These are phyloP conservation scores for Fusarium beomiforme DNA, from an alignment of 2,329 filamentous ascomycete genomes.

Conservation along the genomic window DNA sequence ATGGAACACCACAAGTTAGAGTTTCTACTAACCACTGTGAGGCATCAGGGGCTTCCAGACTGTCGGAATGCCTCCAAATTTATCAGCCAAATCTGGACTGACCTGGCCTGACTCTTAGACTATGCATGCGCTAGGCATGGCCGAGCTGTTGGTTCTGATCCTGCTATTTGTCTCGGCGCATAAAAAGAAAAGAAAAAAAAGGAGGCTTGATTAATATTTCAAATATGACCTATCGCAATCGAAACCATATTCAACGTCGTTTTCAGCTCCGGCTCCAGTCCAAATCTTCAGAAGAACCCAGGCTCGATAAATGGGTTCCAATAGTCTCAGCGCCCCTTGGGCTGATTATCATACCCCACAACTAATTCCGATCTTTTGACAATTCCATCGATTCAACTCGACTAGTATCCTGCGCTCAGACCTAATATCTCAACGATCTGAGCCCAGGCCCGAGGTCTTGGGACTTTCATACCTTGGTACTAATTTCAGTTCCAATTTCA, in stretches of 20 bases:
- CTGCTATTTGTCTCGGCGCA: conserved; percentile 14
- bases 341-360: neutral
- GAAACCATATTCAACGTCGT: conserved; percentile 6
- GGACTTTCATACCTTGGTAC: neutral
- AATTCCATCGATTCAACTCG: neutral
- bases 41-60: conserved; percentile 3
- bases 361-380: neutral
- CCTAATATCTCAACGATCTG: neutral
- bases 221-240: conserved; percentile 30
- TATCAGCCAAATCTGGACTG: neutral
- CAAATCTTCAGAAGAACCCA: neutral
- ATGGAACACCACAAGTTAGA: neutral
- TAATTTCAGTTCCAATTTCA: conserved; percentile 9
- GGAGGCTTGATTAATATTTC: conserved; percentile 27
- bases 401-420: neutral
- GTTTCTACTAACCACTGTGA: neutral
- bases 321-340: neutral
- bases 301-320: conserved; percentile 1
- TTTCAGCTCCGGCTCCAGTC: conserved; percentile 8
- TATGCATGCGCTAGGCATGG: conserved; percentile 17
- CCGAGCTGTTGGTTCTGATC: conserved; percentile 15
- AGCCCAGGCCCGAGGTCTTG: conserved; percentile 16
- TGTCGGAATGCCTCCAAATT: conserved; percentile 19
- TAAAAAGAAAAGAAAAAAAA: conserved; percentile 16
- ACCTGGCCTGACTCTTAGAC: neutral